phyloP scores from a whole-genome alignment of 2,329 filamentous ascomycete species.

The Coniochaeta hoffmannii region DNA sequence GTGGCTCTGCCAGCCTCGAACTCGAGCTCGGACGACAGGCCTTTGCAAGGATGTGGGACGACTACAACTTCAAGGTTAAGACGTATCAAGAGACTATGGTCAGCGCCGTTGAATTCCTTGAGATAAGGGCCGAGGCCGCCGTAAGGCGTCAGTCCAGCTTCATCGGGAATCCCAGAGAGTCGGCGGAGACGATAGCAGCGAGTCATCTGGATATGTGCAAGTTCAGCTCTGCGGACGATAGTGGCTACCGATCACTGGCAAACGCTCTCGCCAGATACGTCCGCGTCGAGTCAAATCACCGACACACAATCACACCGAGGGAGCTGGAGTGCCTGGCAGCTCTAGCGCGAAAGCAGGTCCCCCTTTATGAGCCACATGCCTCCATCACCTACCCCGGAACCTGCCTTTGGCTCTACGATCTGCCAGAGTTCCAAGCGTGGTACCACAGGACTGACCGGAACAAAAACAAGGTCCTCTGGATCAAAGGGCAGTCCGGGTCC shows the following conservation, averaged over 20 bases:
- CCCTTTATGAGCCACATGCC: slow-evolving; percentile 11
- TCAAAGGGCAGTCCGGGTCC: slow-evolving; percentile 21
- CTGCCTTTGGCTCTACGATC: slow-evolving; percentile 23
- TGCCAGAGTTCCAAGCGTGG: slow-evolving; percentile 23
- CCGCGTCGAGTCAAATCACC: slow-evolving; percentile 13
- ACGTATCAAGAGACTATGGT: slow-evolving; percentile 21
- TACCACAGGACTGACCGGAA: slow-evolving; percentile 17
- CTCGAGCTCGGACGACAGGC: slow-evolving; percentile 16
- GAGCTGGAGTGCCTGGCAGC: slow-evolving; percentile 15
- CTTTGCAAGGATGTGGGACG: slow-evolving; percentile 22
- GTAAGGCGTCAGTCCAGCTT: slow-evolving; percentile 16
- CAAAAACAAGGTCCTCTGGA: slow-evolving; percentile 22
- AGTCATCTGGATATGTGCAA: slow-evolving; percentile 33
- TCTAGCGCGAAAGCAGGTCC: slow-evolving; percentile 8
- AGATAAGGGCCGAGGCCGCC: not conserved
- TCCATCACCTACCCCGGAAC: slow-evolving; percentile 18
- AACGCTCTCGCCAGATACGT: slow-evolving; percentile 13
- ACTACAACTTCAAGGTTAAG: slow-evolving; percentile 25
- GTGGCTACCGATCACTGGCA: slow-evolving; percentile 18
- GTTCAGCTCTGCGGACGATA: slow-evolving; percentile 22
- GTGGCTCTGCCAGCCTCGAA: slow-evolving; percentile 14
- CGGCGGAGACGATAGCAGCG: slow-evolving; percentile 25
- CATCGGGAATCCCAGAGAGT: slow-evolving; percentile 22
- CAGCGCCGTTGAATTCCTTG: slow-evolving; percentile 12
- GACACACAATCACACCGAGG: not conserved